Conservation (phyloP, 345 rosid genomes). For the Alliaria petiolata region DNA sequence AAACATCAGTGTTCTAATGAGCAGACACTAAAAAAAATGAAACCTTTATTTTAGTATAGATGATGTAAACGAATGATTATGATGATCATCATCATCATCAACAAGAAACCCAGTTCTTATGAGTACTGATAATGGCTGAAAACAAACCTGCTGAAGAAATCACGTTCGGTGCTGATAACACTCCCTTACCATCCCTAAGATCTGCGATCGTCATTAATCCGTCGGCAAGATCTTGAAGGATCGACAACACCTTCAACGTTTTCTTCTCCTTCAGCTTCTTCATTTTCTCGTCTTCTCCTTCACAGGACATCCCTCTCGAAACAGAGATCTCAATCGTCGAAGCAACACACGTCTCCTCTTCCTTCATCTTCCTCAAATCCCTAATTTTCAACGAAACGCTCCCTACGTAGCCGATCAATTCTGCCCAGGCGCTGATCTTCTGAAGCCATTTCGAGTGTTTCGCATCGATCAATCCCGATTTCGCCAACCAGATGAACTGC, state of each 20-base stretch:
- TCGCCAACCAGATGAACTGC: slow-evolving; percentile 81
- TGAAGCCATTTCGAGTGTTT: slow-evolving; percentile 49
- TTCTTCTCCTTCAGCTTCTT: slow-evolving; percentile 65
- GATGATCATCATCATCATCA: slow-evolving; percentile 15
- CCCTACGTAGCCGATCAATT: slow-evolving; percentile 70
- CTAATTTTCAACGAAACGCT: slow-evolving; percentile 62
- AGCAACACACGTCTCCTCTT: slow-evolving; percentile 49
- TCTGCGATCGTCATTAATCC: slow-evolving; percentile 79
- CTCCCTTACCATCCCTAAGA: slow-evolving; percentile 63
- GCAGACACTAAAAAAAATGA: background rate
- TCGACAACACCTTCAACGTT: slow-evolving; percentile 65
- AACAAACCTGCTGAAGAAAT: slow-evolving; percentile 71
- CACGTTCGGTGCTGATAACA: slow-evolving; percentile 48
- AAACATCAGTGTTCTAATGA: background rate
- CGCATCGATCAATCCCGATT: slow-evolving; percentile 72
- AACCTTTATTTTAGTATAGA: background rate
- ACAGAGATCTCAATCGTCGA: slow-evolving; percentile 49
- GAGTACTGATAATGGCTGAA: slow-evolving; percentile 84
- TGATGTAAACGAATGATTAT: no score
- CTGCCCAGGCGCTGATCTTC: slow-evolving; percentile 75
- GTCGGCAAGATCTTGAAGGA: slow-evolving; percentile 82
- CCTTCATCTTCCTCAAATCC: slow-evolving; percentile 57
- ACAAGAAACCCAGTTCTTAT: slow-evolving; percentile 89
- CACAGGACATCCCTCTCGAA: slow-evolving; percentile 42
- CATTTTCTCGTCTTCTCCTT: slow-evolving; percentile 49